Evolutionary conservation across 768 basidiomycete genomes (phyloP), one percentile per base, ranked within the genome.

Genomic region (Kwoniella dejecticola): DNA sequence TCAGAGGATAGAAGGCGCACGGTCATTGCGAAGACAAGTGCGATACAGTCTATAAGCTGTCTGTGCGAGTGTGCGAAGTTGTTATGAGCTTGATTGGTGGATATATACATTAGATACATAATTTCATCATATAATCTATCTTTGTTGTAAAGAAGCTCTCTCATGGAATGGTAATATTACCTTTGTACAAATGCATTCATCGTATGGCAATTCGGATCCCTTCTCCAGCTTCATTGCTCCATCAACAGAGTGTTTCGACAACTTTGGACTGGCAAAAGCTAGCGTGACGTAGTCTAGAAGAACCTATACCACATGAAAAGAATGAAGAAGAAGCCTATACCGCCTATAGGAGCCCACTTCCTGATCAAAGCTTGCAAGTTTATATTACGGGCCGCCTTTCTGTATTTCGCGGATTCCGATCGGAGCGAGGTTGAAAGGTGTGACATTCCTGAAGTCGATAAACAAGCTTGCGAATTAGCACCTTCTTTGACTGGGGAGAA

Each of bases 331-430:
- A 83, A 72, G 19, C 82, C 85, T 44, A 94, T 84, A 19, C 88
- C 92, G 46, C 85, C 93, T 56, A 98, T 79, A 1, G 96, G 96
- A 38, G 94, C 96, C 80, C 94, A 99, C 75, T 98, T 91, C 63
- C 96, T 86, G 67, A 97, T 77, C 87, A 98, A 88, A 13, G 93
- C 91, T 68, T 94, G 85, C 56, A 94, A 76, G 75, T 98, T 98
- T 80, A 99, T 89, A 71, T 96, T 92, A 68, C 90, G 83, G 24
- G 96, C 92, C 26, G 92, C 91, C 80, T 90, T 94, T 50, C 95
- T 87, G 80, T 98, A 99, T 81, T 91, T 98, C 81, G 96, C 90
- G 17, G 93, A 96, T 80, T 99, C 96, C 47, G 94, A 89, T 47
- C 92, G 87, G 36, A 99, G 83, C 6, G 92, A 95, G 2, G 89